Conservation (phyloP, 108 stramenopile genomes). For the Aurantiochytrium sp. region DNA sequence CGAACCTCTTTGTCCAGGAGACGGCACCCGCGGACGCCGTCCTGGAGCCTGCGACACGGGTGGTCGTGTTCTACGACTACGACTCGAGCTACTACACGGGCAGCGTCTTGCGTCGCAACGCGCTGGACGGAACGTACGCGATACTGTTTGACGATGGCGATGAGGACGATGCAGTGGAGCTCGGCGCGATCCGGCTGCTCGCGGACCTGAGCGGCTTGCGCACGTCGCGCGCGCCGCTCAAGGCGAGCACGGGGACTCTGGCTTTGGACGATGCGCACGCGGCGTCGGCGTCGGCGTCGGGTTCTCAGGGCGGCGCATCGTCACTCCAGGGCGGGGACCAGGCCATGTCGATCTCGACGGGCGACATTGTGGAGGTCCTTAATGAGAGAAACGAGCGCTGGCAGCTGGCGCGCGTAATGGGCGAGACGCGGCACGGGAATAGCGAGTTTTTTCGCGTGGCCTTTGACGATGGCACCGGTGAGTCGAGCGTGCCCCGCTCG, state of each 20-base stretch:
- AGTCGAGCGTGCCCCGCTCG: background rate
- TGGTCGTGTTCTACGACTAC: conserved; percentile 8
- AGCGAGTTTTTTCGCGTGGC: background rate
- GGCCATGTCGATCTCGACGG: background rate
- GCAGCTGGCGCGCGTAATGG: conserved; percentile 1
- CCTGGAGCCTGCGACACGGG: background rate
- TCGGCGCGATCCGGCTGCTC: background rate
- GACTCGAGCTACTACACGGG: conserved; percentile 20
- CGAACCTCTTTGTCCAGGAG: background rate
- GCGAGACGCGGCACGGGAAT: background rate
- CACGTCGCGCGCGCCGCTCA: no score
- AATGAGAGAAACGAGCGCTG: background rate
- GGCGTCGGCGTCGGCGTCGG: background rate
- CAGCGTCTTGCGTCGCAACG: background rate
- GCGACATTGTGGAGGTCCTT: background rate
- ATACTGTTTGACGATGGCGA: conserved; percentile 7
- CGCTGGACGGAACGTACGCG: background rate
- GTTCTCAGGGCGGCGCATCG: background rate
- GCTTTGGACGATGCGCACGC: background rate
- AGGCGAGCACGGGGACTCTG: background rate
- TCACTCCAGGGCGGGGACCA: background rate
- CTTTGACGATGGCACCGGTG: background rate
- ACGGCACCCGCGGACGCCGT: background rate
- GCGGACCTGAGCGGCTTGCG: background rate
- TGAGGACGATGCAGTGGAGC: conserved; percentile 19